A percentile compares a stretch with the other conserved stretches of the same genome.
Evolutionary conservation across 2,329 filamentous ascomycete genomes (phyloP).

Genomic region (Microcyclosporella mali): DNA sequence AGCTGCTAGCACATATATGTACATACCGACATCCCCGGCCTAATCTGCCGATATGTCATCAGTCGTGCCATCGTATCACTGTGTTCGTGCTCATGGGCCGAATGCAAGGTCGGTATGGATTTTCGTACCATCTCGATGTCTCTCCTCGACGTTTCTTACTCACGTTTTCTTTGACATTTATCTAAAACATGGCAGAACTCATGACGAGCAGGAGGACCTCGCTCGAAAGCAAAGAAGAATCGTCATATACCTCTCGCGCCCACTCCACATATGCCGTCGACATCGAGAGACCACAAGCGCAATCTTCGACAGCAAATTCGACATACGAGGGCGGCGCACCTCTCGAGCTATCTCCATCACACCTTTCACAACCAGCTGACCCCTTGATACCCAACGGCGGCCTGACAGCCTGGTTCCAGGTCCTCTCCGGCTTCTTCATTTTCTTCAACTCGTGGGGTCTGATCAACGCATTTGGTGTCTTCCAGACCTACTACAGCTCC

Average conservation of each 20-base stretch:
- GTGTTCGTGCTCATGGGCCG: too few relatives aligned
- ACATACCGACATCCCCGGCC: too few relatives aligned
- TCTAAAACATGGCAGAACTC: too few relatives aligned
- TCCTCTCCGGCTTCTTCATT: slow-evolving; percentile 39
- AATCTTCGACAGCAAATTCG: background rate
- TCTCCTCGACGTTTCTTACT: too few relatives aligned
- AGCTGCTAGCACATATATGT: too few relatives aligned
- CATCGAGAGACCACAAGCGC: slow-evolving; percentile 10
- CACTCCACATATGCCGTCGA: slow-evolving; percentile 8
- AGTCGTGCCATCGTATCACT: too few relatives aligned
- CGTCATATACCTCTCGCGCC: slow-evolving; percentile 10
- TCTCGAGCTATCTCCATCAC: slow-evolving; percentile 17
- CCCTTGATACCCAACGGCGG: slow-evolving; percentile 36
- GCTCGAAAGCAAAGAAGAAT: slow-evolving; percentile 11
- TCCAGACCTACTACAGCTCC: slow-evolving; percentile 41
- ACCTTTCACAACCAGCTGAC: slow-evolving; percentile 16
- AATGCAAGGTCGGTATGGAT: too few relatives aligned
- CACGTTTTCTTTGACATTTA: too few relatives aligned
- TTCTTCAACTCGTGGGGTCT: slow-evolving; percentile 39
- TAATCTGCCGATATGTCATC: too few relatives aligned
- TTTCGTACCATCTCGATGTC: too few relatives aligned
- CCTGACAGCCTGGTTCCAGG: slow-evolving; percentile 41
- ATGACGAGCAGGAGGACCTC: slow-evolving; percentile 4
- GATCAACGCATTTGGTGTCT: slow-evolving; percentile 39
- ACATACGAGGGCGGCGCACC: slow-evolving; percentile 15